Conservation (phyloP, 2,329 filamentous ascomycete species). For the Neonectria sp. region DNA sequence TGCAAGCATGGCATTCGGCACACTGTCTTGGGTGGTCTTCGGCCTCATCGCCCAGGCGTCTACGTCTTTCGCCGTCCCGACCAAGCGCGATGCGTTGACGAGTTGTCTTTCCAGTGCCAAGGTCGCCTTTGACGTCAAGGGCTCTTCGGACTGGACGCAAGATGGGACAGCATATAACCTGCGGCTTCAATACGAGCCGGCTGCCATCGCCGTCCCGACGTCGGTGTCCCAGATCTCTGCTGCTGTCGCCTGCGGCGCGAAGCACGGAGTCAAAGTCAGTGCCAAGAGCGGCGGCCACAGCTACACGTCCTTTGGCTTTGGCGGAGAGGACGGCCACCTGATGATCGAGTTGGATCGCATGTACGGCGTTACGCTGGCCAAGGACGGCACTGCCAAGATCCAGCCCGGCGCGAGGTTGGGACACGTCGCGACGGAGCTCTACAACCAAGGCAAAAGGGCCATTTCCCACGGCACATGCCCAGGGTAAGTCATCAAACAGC, state of each 20-base stretch:
- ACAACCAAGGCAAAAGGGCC: conserved; percentile 58
- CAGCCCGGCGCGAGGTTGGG: conserved; percentile 66
- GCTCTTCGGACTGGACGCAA: conserved; percentile 48
- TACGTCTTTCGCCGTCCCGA: conserved; percentile 31
- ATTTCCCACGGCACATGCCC: conserved; percentile 68
- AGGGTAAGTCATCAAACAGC: conserved; percentile 53
- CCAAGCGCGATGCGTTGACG: conserved; percentile 45
- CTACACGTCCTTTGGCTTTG: conserved; percentile 65
- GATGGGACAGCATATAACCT: conserved; percentile 54
- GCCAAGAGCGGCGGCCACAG: conserved; percentile 68
- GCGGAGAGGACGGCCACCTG: conserved; percentile 59
- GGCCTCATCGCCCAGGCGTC: conserved; percentile 22
- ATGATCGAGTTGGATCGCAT: conserved; percentile 60
- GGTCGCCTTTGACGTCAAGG: conserved; percentile 43
- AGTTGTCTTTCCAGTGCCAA: conserved; percentile 48
- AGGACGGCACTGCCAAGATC: conserved; percentile 41
- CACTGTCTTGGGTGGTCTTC: conserved; percentile 11
- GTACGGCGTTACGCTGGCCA: conserved; percentile 50
- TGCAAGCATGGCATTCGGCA: conserved; percentile 12
- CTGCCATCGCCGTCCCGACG: conserved; percentile 51
- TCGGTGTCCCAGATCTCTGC: conserved; percentile 59
- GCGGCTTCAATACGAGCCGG: conserved; percentile 51
- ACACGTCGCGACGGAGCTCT: conserved; percentile 60
- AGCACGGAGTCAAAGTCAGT: conserved; percentile 62
- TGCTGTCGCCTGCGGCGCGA: conserved; percentile 62